Percentiles rank a stretch among this genome's conserved stretches.
Conservation (phyloP, 768 basidiomycete genomes). For the Sarcodon aspratus region DNA sequence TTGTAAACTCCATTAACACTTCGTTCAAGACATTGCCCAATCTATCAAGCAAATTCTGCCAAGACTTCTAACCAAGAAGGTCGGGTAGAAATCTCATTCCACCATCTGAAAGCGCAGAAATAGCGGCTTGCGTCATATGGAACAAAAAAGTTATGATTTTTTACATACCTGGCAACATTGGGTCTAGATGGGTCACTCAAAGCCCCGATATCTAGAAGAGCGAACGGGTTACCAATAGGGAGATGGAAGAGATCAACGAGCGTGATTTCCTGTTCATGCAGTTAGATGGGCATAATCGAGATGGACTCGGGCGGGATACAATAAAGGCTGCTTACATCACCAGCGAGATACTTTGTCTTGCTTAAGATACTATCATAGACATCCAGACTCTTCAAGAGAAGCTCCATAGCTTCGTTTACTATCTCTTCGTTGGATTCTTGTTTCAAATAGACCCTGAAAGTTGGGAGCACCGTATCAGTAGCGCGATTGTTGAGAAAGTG, state of each 20-base stretch:
- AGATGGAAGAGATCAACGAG: constrained; percentile 51
- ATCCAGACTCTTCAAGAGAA: constrained; percentile 10
- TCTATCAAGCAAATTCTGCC: too few species aligned
- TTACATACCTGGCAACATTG: constrained; percentile 30
- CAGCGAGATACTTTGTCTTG: constrained; percentile 25
- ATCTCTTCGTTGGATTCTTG: background rate
- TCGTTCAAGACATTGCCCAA: too few species aligned
- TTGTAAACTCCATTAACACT: too few species aligned
- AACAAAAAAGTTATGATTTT: too few species aligned
- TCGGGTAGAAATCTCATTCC: constrained; percentile 33
- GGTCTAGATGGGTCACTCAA: constrained; percentile 20
- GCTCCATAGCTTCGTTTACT: background rate
- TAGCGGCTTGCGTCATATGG: too few species aligned
- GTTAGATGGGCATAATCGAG: too few species aligned
- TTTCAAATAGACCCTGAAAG: constrained; percentile 15
- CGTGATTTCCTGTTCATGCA: constrained; percentile 27
- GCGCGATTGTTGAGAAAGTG: constrained; percentile 19
- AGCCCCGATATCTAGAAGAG: constrained; percentile 13
- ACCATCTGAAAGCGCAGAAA: too few species aligned
- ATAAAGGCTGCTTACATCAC: constrained; percentile 10
- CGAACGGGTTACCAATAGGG: constrained; percentile 25
- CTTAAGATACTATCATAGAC: constrained; percentile 20
- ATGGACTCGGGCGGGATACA: background rate
- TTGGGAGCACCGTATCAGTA: constrained; percentile 16
- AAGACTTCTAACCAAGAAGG: constrained; percentile 33